Base-by-base conservation (phyloP, 345 rosid genomes). In the Lepidium africanum region DNA sequence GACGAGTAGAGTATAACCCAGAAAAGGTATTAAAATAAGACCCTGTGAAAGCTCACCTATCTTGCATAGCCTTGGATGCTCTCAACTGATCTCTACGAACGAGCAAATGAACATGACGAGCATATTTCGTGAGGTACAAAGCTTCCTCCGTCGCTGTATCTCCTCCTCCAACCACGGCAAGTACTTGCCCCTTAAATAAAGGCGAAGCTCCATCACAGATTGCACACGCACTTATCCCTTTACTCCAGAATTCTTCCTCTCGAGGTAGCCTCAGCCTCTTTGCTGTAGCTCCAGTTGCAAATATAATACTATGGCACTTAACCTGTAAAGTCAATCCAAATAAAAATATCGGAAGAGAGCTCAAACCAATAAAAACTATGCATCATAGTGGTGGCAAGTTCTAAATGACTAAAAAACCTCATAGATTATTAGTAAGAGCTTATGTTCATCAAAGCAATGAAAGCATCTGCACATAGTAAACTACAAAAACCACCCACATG, bases 141-240 rank as follows among this genome's bases (percentile, higher is more conserved):
- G 98, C 97, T 81, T 93, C 98, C 73, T 93, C 98, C 7, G 97
- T 90, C 13, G 98, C 96, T 6, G 98, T 93, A 88, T 93, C 98
- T 69, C 98, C 98, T 21, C 98, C 98, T 76, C 98, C 98, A 73
- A 90, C 94, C 58, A 93, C 98, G 5, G 92, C 97, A 11, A 93
- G 97, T 63, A 88, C 92, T 76, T 93, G 96, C 9, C 98, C 87
- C 81, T 93, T 93, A 67, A 93, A 93, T 58, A 93, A 75, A 33
- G 98, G 97, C 2, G 98, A 93, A 68, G 97, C 97, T 61, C 98
- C 98, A 83, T 93, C 98, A 76, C 97, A 93, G 56, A 90, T 93
- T 40, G 98, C 98, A 78, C 97, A 93, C 58, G 98, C 98, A 79
- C 98, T 93, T 14, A 93, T 93, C 77, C 98, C 98, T 73, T 92